Evolutionary conservation across 139 green algal genomes (phyloP), one percentile per base, ranked within the genome.

Genomic region (Closterium sp.): DNA sequence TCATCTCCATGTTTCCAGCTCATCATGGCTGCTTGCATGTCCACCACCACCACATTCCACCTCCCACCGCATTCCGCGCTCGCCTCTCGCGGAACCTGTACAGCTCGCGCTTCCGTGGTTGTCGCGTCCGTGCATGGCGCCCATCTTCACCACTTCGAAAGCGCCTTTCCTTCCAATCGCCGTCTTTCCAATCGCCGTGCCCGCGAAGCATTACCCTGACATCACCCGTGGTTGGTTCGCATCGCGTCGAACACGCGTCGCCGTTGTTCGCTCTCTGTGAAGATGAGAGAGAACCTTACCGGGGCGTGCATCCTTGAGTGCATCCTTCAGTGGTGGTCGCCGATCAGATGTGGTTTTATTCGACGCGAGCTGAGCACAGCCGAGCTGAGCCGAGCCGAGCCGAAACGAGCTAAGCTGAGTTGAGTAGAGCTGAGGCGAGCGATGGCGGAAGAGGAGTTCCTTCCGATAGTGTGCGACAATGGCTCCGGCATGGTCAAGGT

Each of bases 391-490:
- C 16, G 55, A 76, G 25, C 55, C 16, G 16, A 4, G 55, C 55
- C 16, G 55, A 76, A 19, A 16, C 55, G 55, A 76, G 16, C 55
- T 28, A 3, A 76, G 55, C 55, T 3, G 10, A 28, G 7, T 19
- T 28, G 55, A 76, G 25, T 19, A 16, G 55, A 76, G 55, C 55
- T 76, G 55, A 33, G 84, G 10, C 30, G 30, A 64, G 91, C 93
- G 92, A 90, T 86, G 31, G 97, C 98, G 34, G 97, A 99, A 19
- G 97, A 94, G 33, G 97, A 99, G 93, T 95, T 98, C 8, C 96
- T 94, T 86, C 97, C 98, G 25, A 95, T 99, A 16, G 98, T 99
- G 33, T 98, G 97, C 94, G 98, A 99, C 96, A 99, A 99, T 97
- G 98, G 98, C 43, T 98, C 96, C 43, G 98, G 98, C 85, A 99